A percentile compares a stretch with the other conserved stretches of the same genome.
phyloP scores from a whole-genome alignment of 192 early-diverging fungal genomes.

The Kappamyces sp. region DNA sequence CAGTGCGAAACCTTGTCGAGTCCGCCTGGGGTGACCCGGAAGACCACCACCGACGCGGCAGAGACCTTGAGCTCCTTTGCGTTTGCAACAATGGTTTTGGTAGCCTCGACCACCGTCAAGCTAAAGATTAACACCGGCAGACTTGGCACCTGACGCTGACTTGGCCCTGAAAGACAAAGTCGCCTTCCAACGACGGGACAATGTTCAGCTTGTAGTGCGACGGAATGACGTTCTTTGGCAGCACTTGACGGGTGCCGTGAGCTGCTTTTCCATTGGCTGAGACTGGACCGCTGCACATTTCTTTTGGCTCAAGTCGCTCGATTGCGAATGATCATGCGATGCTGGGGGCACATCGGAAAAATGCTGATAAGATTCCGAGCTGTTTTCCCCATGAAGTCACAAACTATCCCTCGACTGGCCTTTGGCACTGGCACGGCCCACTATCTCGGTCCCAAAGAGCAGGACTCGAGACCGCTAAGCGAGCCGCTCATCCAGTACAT shows the following conservation, averaged over 20 bases:
- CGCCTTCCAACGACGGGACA: slow-evolving; percentile 47
- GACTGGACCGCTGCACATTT: too few species aligned
- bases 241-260: slow-evolving; percentile 39
- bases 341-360: too few species aligned
- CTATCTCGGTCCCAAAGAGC: slow-evolving; percentile 14
- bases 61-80: slow-evolving; percentile 36
- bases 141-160: background rate
- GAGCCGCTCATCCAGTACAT: slow-evolving; percentile 18
- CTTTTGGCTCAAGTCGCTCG: too few species aligned
- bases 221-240: slow-evolving; percentile 81
- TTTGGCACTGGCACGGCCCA: slow-evolving; percentile 30
- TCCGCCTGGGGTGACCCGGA: slow-evolving; percentile 8
- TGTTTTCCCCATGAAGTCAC: too few species aligned
- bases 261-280: too few species aligned
- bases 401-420: slow-evolving; percentile 17
- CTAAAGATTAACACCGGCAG: slow-evolving; percentile 13
- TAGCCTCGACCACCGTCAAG: slow-evolving; percentile 35
- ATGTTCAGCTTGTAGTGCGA: slow-evolving; percentile 75
- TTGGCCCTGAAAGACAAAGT: slow-evolving; percentile 6
- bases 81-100: slow-evolving; percentile 33
- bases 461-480: slow-evolving; percentile 10
- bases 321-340: too few species aligned
- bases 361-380: too few species aligned
- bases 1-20: slow-evolving; percentile 3
- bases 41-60: slow-evolving; percentile 22